These are phyloP conservation scores for Boletus mariae DNA, from an alignment of 1,284 basidiomycete species.

Conservation along the genomic window DNA sequence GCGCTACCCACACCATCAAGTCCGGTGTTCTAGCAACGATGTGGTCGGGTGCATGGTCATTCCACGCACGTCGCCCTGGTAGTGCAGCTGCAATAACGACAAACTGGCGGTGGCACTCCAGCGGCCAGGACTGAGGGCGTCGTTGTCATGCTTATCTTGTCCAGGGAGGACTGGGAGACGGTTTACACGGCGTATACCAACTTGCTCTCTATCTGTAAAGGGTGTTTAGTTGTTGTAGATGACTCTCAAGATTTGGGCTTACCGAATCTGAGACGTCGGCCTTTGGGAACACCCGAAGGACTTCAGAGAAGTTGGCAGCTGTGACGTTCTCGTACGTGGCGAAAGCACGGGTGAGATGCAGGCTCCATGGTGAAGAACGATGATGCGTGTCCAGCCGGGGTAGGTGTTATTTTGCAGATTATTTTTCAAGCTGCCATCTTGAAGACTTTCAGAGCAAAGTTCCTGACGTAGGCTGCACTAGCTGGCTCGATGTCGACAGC, in stretches of 20 bases:
- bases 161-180: slow-evolving; percentile 15
- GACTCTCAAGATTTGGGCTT: slow-evolving; percentile 16
- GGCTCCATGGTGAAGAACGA: neutral
- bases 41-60: slow-evolving; percentile 43
- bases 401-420: slow-evolving; percentile 30
- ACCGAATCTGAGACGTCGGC: slow-evolving; percentile 49
- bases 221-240: neutral
- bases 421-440: slow-evolving; percentile 53
- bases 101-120: slow-evolving; percentile 60
- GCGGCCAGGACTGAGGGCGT: slow-evolving; percentile 44
- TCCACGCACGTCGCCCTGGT: too few relatives aligned
- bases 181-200: slow-evolving; percentile 64
- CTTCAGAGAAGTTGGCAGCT: slow-evolving; percentile 83
- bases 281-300: slow-evolving; percentile 74
- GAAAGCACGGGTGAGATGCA: slow-evolving; percentile 6
- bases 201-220: slow-evolving; percentile 64
- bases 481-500: slow-evolving; percentile 81
- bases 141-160: slow-evolving; percentile 28
- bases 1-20: slow-evolving; percentile 6
- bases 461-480: slow-evolving; percentile 87
- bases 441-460: slow-evolving; percentile 91
- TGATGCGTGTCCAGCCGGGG: slow-evolving; percentile 66
- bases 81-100: too few relatives aligned
- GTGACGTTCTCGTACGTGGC: slow-evolving; percentile 84
- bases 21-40: slow-evolving; percentile 17